These are phyloP conservation scores for Kandelia obovata DNA, from an alignment of 345 rosid genomes.

Conservation along the genomic window DNA sequence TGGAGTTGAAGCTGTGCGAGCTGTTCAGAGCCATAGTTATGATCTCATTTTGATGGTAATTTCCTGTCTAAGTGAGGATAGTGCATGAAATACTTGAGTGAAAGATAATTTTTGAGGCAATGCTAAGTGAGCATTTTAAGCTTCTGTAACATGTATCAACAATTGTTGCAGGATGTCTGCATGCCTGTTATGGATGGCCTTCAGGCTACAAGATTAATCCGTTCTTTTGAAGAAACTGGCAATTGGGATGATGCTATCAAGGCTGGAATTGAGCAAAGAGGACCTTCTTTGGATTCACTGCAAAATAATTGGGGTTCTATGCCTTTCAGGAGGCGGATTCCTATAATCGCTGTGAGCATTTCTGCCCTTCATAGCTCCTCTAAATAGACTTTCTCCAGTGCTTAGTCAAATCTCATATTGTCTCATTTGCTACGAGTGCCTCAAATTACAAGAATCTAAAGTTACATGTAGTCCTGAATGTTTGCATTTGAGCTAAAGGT, in stretches of 20 bases:
- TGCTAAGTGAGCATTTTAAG: not conserved
- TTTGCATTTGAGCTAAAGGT: not conserved
- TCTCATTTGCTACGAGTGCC: too few relatives aligned
- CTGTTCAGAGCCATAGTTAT: slow-evolving; percentile 47
- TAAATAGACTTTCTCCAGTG: not conserved
- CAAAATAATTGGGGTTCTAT: slow-evolving; percentile 10
- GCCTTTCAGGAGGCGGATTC: slow-evolving; percentile 40
- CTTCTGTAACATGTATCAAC: slow-evolving; percentile 2
- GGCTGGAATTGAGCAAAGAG: slow-evolving; percentile 58
- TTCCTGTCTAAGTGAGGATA: not conserved
- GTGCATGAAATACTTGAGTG: not conserved
- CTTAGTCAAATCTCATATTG: not conserved
- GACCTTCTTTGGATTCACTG: slow-evolving; percentile 22
- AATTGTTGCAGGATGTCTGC: slow-evolving; percentile 70
- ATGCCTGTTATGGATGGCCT: slow-evolving; percentile 96
- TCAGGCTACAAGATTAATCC: slow-evolving; percentile 85
- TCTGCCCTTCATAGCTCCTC: not conserved
- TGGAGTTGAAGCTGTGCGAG: slow-evolving; percentile 78
- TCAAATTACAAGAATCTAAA: too few relatives aligned
- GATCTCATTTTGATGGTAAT: slow-evolving; percentile 82
- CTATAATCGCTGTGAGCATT: slow-evolving; percentile 78
- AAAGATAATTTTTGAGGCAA: not conserved
- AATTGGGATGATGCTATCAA: slow-evolving; percentile 71
- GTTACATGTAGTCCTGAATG: too few relatives aligned
- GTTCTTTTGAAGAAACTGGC: slow-evolving; percentile 79